Evolutionary conservation across 1,139 yeast species (phyloP), one percentile per base, ranked within the genome.

Genomic region (Blastobotrys elegans): DNA sequence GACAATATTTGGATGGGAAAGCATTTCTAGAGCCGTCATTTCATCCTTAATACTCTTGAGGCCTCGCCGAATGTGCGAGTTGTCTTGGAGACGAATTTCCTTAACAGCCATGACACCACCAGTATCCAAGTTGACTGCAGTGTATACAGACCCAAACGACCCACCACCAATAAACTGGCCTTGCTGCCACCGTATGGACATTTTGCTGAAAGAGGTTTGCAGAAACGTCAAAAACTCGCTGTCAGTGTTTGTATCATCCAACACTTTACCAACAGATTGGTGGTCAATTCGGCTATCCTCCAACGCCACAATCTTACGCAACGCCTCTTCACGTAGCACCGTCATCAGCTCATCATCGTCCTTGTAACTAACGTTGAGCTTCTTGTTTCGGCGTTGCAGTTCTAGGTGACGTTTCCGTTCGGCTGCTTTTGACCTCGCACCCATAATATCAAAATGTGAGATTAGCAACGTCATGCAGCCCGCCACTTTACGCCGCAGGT

Each of bases 101-200:
- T 92, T 92, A 22, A 92, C 98, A 0, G 98, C 98, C 85, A 92
- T 82, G 2, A 90, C 86, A 43, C 94, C 96, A 61, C 97, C 97
- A 17, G 96, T 88, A 56, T 90, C 97, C 55, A 92, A 75, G 61
- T 92, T 89, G 29, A 88, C 85, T 0, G 97, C 96, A 0, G 95
- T 89, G 65, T 78, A 92, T 2, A 92, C 98, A 50, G 86, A 82
- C 10, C 98, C 98, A 73, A 92, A 94, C 0, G 97, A 81, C 42
- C 98, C 98, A 39, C 96, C 95, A 4, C 98, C 98, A 59, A 92
- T 80, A 59, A 81, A 89, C 50, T 84, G 79, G 43, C 97, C 96
- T 68, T 92, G 95, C 65, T 92, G 97, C 98, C 98, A 92, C 65
- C 96, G 81, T 53, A 92, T 89, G 0, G 97, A 84, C 27, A 90